Conservation (phyloP, 2,329 filamentous ascomycete genomes). For the Macrophomina phaseolina region DNA sequence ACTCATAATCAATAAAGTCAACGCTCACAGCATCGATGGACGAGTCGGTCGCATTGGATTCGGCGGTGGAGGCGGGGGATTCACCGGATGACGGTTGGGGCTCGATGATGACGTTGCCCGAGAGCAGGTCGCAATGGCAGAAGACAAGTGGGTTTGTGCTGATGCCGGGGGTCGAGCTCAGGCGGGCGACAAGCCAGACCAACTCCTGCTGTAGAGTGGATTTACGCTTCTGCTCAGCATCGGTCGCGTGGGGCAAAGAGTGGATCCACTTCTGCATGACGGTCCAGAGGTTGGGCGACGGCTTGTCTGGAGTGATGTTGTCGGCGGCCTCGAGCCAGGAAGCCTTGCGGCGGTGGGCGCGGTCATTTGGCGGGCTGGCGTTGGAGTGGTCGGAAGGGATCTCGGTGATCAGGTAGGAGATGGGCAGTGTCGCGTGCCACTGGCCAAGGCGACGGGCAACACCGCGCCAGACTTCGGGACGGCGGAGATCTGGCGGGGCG, state of each 20-base stretch:
- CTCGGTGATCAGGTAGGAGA: slow-evolving; percentile 55
- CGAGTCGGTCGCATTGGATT: slow-evolving; percentile 29
- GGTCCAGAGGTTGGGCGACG: slow-evolving; percentile 88
- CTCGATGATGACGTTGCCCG: slow-evolving; percentile 91
- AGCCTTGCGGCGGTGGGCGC: slow-evolving; percentile 41
- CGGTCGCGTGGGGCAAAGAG: slow-evolving; percentile 76
- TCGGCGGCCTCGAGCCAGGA: slow-evolving; percentile 43
- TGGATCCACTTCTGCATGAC: slow-evolving; percentile 96
- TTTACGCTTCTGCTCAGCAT: slow-evolving; percentile 71
- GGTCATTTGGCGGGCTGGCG: slow-evolving; percentile 34
- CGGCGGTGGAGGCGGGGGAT: slow-evolving; percentile 36
- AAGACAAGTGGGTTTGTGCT: slow-evolving; percentile 78
- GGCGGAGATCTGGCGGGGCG: slow-evolving; percentile 78
- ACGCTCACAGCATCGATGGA: slow-evolving; percentile 56
- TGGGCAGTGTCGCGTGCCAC: slow-evolving; percentile 82
- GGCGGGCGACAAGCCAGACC: slow-evolving; percentile 68
- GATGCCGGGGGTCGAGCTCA: slow-evolving; percentile 78
- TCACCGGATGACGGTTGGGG: slow-evolving; percentile 50
- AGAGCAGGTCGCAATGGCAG: slow-evolving; percentile 93
- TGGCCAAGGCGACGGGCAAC: slow-evolving; percentile 85
- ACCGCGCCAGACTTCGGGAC: slow-evolving; percentile 76
- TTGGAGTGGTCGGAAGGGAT: slow-evolving; percentile 32
- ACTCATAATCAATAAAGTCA: slow-evolving; percentile 96
- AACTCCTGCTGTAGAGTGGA: slow-evolving; percentile 76
- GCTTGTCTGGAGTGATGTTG: slow-evolving; percentile 65